phyloP scores from a whole-genome alignment of 805 yeast species.

The Starmerella bacillaris region DNA sequence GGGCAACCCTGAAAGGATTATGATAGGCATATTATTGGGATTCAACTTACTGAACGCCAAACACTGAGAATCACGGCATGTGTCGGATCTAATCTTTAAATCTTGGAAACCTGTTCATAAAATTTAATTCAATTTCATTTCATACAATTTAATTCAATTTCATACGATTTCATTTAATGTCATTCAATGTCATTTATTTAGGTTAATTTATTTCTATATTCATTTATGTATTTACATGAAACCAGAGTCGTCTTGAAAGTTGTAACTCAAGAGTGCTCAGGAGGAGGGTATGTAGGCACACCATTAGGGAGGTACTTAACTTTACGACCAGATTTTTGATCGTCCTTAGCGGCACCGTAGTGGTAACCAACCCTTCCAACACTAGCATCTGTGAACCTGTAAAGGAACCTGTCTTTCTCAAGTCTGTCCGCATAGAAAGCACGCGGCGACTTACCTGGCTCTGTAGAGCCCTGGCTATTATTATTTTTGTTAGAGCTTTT shows the following conservation, averaged over 20 bases:
- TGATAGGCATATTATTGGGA: too few relatives aligned
- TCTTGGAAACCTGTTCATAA: not conserved
- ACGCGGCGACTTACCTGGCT: constrained; percentile 19
- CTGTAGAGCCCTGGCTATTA: constrained; percentile 12
- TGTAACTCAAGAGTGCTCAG: constrained; percentile 14
- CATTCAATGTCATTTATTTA: too few relatives aligned
- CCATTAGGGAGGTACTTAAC: constrained; percentile 20
- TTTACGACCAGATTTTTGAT: constrained; percentile 61
- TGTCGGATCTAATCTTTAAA: too few relatives aligned
- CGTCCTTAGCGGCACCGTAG: constrained; percentile 81
- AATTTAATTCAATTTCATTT: not conserved
- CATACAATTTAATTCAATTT: not conserved
- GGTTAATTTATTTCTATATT: not conserved
- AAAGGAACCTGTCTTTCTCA: constrained; percentile 52
- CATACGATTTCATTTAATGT: too few relatives aligned
- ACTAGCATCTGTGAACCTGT: constrained; percentile 58
- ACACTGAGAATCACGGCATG: too few relatives aligned
- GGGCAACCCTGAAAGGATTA: too few relatives aligned
- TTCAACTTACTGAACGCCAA: too few relatives aligned
- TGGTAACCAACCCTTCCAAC: constrained; percentile 80
- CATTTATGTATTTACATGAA: not conserved
- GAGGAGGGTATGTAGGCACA: constrained; percentile 13
- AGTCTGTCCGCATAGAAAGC: constrained; percentile 38
- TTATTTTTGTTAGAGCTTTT: constrained; percentile 23
- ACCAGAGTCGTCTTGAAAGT: not conserved